Evolutionary conservation across 2,329 filamentous ascomycete genomes (phyloP), one percentile per base, ranked within the genome.

Genomic region (Fusarium setosum): DNA sequence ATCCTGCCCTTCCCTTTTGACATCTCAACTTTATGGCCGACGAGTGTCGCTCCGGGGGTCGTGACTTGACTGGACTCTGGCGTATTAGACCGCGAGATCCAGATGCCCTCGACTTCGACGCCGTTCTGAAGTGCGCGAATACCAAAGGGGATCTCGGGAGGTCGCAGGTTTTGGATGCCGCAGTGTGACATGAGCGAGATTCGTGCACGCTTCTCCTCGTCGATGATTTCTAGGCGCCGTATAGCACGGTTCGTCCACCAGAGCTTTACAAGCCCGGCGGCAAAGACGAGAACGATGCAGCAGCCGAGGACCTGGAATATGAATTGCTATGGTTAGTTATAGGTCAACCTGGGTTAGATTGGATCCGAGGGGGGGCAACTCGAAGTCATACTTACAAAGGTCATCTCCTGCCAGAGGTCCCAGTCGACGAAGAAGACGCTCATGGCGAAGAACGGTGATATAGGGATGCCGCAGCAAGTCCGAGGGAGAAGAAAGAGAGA

Each of bases 401-500:
- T 92, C 89, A 97, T 90, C 81, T 97, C 89, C 83, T 96, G 88
- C 94, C 94, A 97, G 72, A 96, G 81, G 69, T 86, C 82, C 94
- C 93, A 97, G 48, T 80, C 83, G 38, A 82, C 72, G 77, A 92
- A 93, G 77, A 93, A 92, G 35, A 72, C 75, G 49, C 67, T 72
- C 72, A 77, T 79, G 47, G 67, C 53, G 62, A 56, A 53, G 15
- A 38, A 37, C 58, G 57, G 12, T 38, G 26, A 45, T 55, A 44
- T 51, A 57, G 42, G 17, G 38, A 56, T 38, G 32, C 17, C 50
- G 10, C 32, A 51, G 31, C 38, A 23, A 34, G 26, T 29, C 37
- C 6, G 45, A 49, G 37, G 32, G 17, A 35, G 50, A 35, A 32
- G 23, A 56, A 37, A 31, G 32, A 17, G 37, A n/a, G 34, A 45